phyloP scores from a whole-genome alignment of 306 rosid genomes.

The Vachellia pachyceras region DNA sequence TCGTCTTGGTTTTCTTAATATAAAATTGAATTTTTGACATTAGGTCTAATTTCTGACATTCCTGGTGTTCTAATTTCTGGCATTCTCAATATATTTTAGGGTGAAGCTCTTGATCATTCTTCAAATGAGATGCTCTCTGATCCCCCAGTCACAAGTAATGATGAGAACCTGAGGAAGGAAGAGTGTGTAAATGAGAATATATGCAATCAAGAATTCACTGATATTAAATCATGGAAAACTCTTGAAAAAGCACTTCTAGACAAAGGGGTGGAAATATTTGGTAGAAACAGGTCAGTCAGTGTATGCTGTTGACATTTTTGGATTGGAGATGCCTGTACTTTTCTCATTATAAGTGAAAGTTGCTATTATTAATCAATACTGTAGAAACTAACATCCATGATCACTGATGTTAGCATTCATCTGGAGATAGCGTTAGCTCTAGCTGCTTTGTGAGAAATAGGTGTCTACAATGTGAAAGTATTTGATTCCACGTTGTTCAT shows the following conservation, averaged over 20 bases:
- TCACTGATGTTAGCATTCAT: slow-evolving; percentile 10
- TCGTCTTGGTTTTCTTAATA: slow-evolving; percentile 53
- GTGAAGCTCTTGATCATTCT: slow-evolving; percentile 61
- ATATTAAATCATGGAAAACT: slow-evolving; percentile 82
- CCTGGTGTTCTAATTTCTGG: slow-evolving; percentile 44
- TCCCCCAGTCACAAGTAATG: slow-evolving; percentile 61
- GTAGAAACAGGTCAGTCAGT: slow-evolving; percentile 89
- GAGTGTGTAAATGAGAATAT: slow-evolving; percentile 73
- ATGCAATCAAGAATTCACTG: slow-evolving; percentile 63
- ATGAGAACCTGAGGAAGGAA: slow-evolving; percentile 74
- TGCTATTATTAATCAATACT: slow-evolving; percentile 13
- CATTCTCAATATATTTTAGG: slow-evolving; percentile 47
- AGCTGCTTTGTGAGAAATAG: slow-evolving; percentile 27
- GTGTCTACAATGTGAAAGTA: slow-evolving; percentile 33
- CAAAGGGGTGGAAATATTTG: slow-evolving; percentile 92
- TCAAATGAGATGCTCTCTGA: slow-evolving; percentile 64
- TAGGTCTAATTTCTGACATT: slow-evolving; percentile 48
- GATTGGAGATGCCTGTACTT: slow-evolving; percentile 26
- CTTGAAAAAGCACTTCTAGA: slow-evolving; percentile 89
- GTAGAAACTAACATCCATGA: slow-evolving; percentile 15
- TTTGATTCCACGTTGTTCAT: slow-evolving; percentile 21
- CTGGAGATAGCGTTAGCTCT: slow-evolving; percentile 14
- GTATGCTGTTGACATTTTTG: slow-evolving; percentile 22
- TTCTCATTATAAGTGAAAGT: slow-evolving; percentile 14
- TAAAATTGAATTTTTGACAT: slow-evolving; percentile 44